Percentiles rank a stretch among this genome's conserved stretches.
These are phyloP conservation scores for Stentor coeruleus DNA, from an alignment of 73 alveolate species.

Conservation along the genomic window DNA sequence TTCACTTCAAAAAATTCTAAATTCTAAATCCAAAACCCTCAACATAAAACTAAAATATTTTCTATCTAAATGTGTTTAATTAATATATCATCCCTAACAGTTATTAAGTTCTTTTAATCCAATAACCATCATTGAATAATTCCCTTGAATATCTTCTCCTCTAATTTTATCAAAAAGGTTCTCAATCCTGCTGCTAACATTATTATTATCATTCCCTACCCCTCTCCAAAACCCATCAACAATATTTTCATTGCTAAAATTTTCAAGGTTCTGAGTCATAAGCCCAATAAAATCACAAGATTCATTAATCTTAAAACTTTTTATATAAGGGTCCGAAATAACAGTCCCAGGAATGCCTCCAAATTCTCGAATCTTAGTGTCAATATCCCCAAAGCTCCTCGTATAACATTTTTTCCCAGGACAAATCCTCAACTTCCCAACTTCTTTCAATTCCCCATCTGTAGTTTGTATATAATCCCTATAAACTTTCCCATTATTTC, in stretches of 20 bases:
- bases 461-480: background rate
- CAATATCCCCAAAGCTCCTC: slow-evolving; percentile 96
- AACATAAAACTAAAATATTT: no score
- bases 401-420: slow-evolving; percentile 93
- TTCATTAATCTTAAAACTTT: slow-evolving; percentile 69
- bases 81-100: no score
- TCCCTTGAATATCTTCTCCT: no score
- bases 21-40: no score
- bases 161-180: no score
- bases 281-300: slow-evolving; percentile 64
- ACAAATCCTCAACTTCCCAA: slow-evolving; percentile 85
- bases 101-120: background rate
- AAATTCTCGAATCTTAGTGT: slow-evolving; percentile 77
- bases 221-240: no score
- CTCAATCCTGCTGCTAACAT: no score
- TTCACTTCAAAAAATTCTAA: no score
- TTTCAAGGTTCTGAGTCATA: no score
- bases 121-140: background rate
- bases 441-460: background rate
- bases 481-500: slow-evolving; percentile 81
- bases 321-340: slow-evolving; percentile 88
- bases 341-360: slow-evolving; percentile 97
- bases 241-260: no score
- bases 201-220: no score
- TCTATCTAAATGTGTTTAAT: no score